Evolutionary conservation across 2,329 filamentous ascomycete genomes (phyloP).

Genomic region (Fusarium paranaense): DNA sequence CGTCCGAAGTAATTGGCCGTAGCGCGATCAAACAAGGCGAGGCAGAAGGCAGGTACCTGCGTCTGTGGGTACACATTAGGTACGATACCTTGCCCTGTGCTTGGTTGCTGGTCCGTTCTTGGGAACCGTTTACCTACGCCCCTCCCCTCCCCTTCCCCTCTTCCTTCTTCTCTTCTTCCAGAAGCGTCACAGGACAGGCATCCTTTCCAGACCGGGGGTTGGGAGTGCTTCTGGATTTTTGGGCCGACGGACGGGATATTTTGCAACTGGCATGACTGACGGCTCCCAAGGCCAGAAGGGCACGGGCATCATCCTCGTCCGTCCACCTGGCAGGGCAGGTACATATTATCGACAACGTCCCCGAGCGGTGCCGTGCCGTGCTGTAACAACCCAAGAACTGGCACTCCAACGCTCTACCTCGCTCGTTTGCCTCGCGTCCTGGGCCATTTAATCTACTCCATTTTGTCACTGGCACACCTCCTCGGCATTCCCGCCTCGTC

Average conservation of each 20-base stretch:
- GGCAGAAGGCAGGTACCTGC: conserved; percentile 33
- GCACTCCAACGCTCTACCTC: conserved; percentile 31
- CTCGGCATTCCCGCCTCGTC: conserved; percentile 40
- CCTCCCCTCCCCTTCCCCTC: conserved; percentile 22
- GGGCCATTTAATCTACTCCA: conserved; percentile 39
- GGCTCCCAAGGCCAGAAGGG: conserved; percentile 18
- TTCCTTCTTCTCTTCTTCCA: conserved; percentile 39
- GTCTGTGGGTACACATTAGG: conserved; percentile 39
- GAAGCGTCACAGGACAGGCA: conserved; percentile 36
- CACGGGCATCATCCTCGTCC: conserved; percentile 31
- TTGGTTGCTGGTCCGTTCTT: conserved; percentile 20
- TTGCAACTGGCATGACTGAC: conserved; percentile 40
- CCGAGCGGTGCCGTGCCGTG: conserved; percentile 27
- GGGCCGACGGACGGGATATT: conserved; percentile 35
- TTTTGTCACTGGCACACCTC: conserved; percentile 36
- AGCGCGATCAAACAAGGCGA: conserved; percentile 43
- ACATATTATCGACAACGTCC: conserved; percentile 43
- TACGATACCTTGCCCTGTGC: conserved; percentile 21
- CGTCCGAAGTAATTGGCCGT: conserved; percentile 33
- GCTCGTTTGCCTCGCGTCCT: conserved; percentile 40
- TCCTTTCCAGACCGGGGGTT: conserved; percentile 33
- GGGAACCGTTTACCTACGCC: conserved; percentile 35
- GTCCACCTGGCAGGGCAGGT: conserved; percentile 37
- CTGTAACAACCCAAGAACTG: conserved; percentile 40
- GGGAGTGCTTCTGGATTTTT: conserved; percentile 38